Percentiles rank a stretch among this genome's conserved stretches.
These are phyloP conservation scores for Globisporangium spinosum DNA, from an alignment of 352 stramenopile species.

Conservation along the genomic window DNA sequence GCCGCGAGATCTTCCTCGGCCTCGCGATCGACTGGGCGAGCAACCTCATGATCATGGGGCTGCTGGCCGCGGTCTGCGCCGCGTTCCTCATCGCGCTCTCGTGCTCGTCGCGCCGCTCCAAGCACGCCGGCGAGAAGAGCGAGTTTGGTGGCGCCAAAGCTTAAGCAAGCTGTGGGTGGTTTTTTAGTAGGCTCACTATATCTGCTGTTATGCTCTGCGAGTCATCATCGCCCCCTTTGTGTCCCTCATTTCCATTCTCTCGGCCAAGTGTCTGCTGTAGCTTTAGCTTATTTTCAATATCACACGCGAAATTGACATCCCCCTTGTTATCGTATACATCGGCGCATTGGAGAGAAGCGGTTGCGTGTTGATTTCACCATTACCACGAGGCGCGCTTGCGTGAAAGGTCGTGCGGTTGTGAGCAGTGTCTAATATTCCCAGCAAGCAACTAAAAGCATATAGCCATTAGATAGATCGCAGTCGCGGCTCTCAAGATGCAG, in stretches of 20 bases:
- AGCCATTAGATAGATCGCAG: not conserved
- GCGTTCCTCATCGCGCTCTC: constrained; percentile 54
- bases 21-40: constrained; percentile 61
- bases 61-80: constrained; percentile 44
- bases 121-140: constrained; percentile 11
- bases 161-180: not conserved
- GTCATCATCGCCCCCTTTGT: not conserved
- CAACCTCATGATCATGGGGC: constrained; percentile 48
- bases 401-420: not conserved
- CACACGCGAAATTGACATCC: not conserved
- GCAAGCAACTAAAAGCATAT: too few relatives aligned
- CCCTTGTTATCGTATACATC: too few relatives aligned
- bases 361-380: not conserved
- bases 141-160: constrained; percentile 5
- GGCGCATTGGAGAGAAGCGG: too few relatives aligned
- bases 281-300: not conserved
- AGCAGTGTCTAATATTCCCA: not conserved
- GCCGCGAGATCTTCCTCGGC: constrained; percentile 60
- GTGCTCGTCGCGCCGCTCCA: constrained; percentile 52
- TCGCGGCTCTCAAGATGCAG: constrained; percentile 21
- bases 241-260: not conserved
- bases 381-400: not conserved
- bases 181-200: not conserved
- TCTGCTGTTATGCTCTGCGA: not conserved
- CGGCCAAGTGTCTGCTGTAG: not conserved